Evolutionary conservation across 257 asterid species (phyloP).

Genomic region (Nemophila menziesii): DNA sequence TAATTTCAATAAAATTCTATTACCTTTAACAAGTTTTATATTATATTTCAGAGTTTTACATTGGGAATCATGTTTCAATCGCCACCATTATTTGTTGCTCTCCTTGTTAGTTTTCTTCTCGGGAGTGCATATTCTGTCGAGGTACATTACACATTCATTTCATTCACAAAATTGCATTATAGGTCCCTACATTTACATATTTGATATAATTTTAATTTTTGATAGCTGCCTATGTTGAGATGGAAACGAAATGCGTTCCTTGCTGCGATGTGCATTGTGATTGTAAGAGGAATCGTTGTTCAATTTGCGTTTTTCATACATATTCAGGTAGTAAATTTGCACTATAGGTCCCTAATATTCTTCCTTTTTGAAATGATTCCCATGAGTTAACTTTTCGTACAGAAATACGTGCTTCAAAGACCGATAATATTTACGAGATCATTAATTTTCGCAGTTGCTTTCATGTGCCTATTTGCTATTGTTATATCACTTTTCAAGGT

Average conservation of each 20-base stretch:
- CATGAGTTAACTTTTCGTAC: background rate
- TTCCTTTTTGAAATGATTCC: background rate
- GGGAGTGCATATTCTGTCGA: conserved; percentile 15
- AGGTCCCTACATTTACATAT: background rate
- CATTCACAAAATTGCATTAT: background rate
- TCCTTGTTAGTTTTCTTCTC: conserved; percentile 11
- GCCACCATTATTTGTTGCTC: conserved; percentile 12
- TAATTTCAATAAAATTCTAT: background rate
- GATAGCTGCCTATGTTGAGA: conserved; percentile 12
- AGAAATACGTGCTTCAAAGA: conserved; percentile 7
- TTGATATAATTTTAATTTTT: background rate
- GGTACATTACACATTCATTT: conserved; percentile 1
- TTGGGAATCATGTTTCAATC: conserved; percentile 15
- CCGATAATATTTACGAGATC: conserved; percentile 13
- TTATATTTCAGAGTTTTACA: conserved; percentile 10
- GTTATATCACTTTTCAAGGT: conserved; percentile 16
- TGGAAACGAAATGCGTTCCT: conserved; percentile 13
- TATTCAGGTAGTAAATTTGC: conserved; percentile 9
- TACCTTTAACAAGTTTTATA: background rate
- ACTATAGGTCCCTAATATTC: background rate
- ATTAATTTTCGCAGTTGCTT: conserved; percentile 10
- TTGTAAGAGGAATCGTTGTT: conserved; percentile 14
- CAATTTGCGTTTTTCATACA: conserved; percentile 15
- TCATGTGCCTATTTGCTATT: conserved; percentile 12
- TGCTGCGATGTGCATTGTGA: conserved; percentile 13